Base-by-base conservation (phyloP, 2,329 filamentous ascomycete genomes). In the Thelonectria blattea region DNA sequence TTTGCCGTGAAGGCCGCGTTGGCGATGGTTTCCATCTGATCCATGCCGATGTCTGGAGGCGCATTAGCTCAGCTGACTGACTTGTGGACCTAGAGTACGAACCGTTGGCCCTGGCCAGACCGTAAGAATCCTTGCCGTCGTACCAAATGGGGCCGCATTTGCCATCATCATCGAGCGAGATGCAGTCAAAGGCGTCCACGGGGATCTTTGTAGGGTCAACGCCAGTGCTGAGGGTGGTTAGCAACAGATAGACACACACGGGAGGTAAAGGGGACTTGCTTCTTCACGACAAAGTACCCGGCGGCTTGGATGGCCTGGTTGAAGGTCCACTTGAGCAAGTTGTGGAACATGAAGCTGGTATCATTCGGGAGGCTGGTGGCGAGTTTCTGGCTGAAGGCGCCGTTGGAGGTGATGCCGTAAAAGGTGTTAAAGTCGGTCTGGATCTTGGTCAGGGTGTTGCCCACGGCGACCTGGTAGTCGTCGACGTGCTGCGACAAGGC, bases 301-400 rank as follows among this genome's bases (percentile, higher is more conserved):
- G 46, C 17, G 15, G 46, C 46, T 49, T 49, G 46, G 17, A 49
- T 18, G n/a, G 46, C 46, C 15, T 49, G 46, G 27, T 49, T 49
- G 17, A 49, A 37, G 6, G 15, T n/a, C 46, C 46, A 49, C 17
- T 49, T 49, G 14, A 49, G 11, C 5, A 49, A 27, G n/a, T 49
- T 49, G 15, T 49, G 46, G 27, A 18, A 49, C 27, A 49, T 49
- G 27, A 49, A 49, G 27, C 46, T 49, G 2, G 46, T 49, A 11
- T 49, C 27, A 9, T 49, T 27, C 1, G 46, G 46, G 15, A 49
- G 46, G 12, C 46, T 49, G 1, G 46, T 49, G 3, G 27, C 27
- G n/a, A 49, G 7, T 37, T n/a, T 30, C 46, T 49, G 46, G 8
- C 46, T 49, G 15, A 49, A 49, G 12, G 27, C 46, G 11, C 46